phyloP scores from a whole-genome alignment of 2,329 filamentous ascomycete genomes.

The Fusarium sp. region DNA sequence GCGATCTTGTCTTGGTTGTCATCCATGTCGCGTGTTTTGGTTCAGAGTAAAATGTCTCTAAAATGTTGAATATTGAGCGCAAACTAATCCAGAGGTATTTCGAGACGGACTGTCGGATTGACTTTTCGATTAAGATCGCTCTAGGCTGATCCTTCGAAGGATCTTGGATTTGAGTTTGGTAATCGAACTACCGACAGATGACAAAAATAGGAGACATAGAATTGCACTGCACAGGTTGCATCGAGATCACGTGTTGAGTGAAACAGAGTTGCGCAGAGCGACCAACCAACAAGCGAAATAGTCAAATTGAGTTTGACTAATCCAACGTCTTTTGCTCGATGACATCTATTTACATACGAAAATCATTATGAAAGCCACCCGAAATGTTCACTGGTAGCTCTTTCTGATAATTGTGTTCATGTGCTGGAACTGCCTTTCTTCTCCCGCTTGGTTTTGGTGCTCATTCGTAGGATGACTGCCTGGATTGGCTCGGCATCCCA shows the following conservation, averaged over 20 bases:
- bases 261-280: neutral
- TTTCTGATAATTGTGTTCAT: neutral
- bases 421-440: neutral
- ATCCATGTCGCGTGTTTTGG: conserved; percentile 1
- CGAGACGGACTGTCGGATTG: neutral
- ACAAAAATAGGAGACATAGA: neutral
- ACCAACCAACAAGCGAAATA: neutral
- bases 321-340: neutral
- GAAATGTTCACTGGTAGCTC: accelerated
- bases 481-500: accelerated
- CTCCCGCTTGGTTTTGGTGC: accelerated
- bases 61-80: accelerated
- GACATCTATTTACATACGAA: accelerated
- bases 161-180: neutral
- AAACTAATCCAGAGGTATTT: neutral
- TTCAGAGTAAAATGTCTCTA: neutral
- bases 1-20: neutral
- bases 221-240: neutral
- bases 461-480: no score
- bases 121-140: neutral
- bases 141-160: neutral
- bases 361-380: accelerated
- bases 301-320: neutral
- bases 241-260: neutral
- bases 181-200: neutral